phyloP scores from a whole-genome alignment of 164 flowering plant genomes.

The Sedum album region DNA sequence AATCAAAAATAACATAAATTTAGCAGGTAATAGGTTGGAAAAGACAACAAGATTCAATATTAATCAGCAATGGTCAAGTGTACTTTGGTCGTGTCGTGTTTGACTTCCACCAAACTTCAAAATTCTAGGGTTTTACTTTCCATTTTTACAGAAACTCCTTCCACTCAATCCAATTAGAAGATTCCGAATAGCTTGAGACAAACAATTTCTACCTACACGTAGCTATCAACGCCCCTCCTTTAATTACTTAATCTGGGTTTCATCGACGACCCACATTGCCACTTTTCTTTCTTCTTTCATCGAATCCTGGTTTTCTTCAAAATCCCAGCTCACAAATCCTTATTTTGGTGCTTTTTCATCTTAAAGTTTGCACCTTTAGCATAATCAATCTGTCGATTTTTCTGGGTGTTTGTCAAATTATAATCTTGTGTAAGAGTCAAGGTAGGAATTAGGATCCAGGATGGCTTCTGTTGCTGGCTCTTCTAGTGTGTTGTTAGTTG shows the following conservation, averaged over 20 bases:
- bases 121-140: conserved; percentile 1
- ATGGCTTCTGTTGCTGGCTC: not conserved
- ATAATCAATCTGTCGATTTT: not conserved
- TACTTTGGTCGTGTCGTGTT: too few relatives aligned
- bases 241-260: not conserved
- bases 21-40: too few relatives aligned
- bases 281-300: not conserved
- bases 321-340: not conserved
- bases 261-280: not conserved
- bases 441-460: not conserved
- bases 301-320: too few relatives aligned
- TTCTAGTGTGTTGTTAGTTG: not conserved
- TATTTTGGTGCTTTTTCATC: not conserved
- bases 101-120: conserved; percentile 3
- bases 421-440: not conserved
- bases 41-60: too few relatives aligned
- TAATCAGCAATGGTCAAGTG: too few relatives aligned
- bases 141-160: not conserved
- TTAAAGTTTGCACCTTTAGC: conserved; percentile 4
- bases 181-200: not conserved
- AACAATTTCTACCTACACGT: not conserved
- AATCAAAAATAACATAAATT: too few relatives aligned
- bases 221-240: not conserved
- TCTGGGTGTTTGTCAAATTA: not conserved
- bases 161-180: not conserved